These are phyloP conservation scores for Yamadazyma epiphylla DNA, from an alignment of 1,139 yeast genomes.

Conservation along the genomic window DNA sequence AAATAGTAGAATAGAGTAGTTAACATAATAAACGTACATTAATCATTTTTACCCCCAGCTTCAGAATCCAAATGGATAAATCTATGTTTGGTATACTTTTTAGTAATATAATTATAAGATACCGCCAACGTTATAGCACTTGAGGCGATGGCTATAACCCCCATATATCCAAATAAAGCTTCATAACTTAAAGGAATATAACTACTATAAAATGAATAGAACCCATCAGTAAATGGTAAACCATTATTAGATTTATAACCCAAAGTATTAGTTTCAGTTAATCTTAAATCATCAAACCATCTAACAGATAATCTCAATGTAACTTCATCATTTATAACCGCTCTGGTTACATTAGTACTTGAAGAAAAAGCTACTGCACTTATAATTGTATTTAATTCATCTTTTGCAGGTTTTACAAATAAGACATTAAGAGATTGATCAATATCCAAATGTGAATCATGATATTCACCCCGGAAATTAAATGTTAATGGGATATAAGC, in stretches of 20 bases:
- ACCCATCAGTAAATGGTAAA: slow-evolving; percentile 40
- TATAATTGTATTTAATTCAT: slow-evolving; percentile 36
- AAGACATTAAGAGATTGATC: slow-evolving; percentile 59
- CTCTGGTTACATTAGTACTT: slow-evolving; percentile 58
- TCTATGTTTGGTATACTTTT: slow-evolving; percentile 16
- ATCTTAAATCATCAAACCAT: slow-evolving; percentile 44
- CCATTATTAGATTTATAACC: slow-evolving; percentile 9
- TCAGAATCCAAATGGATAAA: slow-evolving; percentile 25
- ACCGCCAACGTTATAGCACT: slow-evolving; percentile 22
- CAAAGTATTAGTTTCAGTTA: slow-evolving; percentile 5
- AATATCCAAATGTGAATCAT: slow-evolving; percentile 67
- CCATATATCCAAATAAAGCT: slow-evolving; percentile 19
- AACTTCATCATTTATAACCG: slow-evolving; percentile 62
- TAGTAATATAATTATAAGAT: slow-evolving; percentile 20
- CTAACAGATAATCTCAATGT: slow-evolving; percentile 56
- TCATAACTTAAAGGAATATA: slow-evolving; percentile 26
- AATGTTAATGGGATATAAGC: slow-evolving; percentile 60
- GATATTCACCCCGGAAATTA: slow-evolving; percentile 64
- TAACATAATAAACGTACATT: background rate
- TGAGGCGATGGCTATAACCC: slow-evolving; percentile 21
- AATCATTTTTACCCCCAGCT: slow-evolving; percentile 11
- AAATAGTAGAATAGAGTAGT: too few species aligned
- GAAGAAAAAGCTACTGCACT: slow-evolving; percentile 61
- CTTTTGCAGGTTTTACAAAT: slow-evolving; percentile 37
- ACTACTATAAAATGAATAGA: slow-evolving; percentile 35